These are phyloP conservation scores for Penicillium coprophilum DNA, from an alignment of 495 filamentous ascomycete genomes.

Conservation along the genomic window DNA sequence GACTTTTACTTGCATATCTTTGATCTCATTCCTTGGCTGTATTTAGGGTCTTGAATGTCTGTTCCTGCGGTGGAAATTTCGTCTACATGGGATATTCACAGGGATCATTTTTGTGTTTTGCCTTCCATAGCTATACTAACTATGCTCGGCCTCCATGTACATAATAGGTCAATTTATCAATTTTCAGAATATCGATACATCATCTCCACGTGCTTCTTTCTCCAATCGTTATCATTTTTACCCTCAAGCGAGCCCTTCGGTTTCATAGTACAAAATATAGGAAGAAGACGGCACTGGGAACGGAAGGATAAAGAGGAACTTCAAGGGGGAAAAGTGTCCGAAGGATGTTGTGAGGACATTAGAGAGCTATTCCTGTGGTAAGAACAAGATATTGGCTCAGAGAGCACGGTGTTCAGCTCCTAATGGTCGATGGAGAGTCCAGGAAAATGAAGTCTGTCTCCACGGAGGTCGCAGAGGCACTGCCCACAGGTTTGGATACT, in stretches of 20 bases:
- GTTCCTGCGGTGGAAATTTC: neutral
- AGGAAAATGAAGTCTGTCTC: neutral
- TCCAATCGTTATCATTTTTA: neutral
- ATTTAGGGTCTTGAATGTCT: neutral
- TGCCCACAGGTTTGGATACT: too few species aligned
- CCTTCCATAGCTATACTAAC: neutral
- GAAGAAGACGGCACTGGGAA: neutral
- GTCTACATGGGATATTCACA: constrained; percentile 2
- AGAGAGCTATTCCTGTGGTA: neutral
- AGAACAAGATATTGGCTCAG: neutral
- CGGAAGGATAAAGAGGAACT: neutral
- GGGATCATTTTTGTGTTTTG: neutral
- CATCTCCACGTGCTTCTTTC: neutral
- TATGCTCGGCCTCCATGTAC: neutral
- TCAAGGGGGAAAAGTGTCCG: neutral
- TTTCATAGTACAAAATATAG: neutral
- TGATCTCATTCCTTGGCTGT: too few species aligned
- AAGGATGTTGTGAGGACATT: neutral
- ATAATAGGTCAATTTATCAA: neutral
- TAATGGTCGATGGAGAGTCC: neutral
- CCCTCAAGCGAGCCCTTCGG: neutral
- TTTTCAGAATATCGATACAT: neutral
- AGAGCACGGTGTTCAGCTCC: neutral
- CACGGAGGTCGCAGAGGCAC: neutral
- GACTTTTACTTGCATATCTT: neutral